These are phyloP conservation scores for Inga oerstediana DNA, from an alignment of 306 rosid genomes.

Conservation along the genomic window DNA sequence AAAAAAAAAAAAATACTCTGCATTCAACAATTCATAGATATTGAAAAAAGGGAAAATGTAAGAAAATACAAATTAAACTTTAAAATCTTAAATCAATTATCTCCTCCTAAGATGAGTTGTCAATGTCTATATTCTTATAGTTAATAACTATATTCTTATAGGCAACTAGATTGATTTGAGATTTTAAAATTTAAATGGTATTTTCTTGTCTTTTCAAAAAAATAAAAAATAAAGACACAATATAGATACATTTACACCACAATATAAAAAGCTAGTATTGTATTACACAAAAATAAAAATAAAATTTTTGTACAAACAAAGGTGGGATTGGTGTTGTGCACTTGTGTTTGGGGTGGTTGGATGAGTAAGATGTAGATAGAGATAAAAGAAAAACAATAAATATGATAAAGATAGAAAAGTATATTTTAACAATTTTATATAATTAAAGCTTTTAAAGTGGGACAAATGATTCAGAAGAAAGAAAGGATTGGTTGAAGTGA, in stretches of 20 bases:
- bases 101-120: too few species aligned
- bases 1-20: too few species aligned
- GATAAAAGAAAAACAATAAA: background rate
- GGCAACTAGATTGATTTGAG: too few species aligned
- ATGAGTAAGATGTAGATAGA: background rate
- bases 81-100: too few species aligned
- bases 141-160: too few species aligned
- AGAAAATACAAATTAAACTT: too few species aligned
- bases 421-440: background rate
- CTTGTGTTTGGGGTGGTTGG: background rate
- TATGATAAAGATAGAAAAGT: background rate
- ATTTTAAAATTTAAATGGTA: too few species aligned
- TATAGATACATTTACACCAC: background rate
- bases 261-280: background rate
- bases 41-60: too few species aligned
- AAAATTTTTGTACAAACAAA: too few species aligned
- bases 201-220: too few species aligned
- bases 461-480: background rate
- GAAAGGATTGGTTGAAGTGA: background rate
- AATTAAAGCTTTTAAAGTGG: background rate
- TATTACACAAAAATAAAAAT: background rate
- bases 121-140: too few species aligned
- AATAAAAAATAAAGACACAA: background rate
- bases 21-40: background rate
- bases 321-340: background rate